Evolutionary conservation across 2,329 filamentous ascomycete genomes (phyloP), one percentile per base, ranked within the genome.

Genomic region (Lachnellula hyalina): DNA sequence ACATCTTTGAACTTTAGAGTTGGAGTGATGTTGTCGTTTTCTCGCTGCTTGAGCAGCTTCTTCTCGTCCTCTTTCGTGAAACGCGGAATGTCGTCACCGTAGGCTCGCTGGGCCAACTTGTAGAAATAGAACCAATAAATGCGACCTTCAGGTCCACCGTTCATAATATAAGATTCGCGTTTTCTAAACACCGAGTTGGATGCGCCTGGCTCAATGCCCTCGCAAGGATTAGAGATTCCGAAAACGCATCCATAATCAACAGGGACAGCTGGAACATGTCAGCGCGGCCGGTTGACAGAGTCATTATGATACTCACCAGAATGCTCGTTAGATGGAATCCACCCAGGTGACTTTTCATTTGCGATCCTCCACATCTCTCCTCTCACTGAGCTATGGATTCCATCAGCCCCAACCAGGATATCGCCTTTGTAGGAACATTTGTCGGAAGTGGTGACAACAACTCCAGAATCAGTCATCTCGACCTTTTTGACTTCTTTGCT

Each of bases 381-480:
- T 9, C 62, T 53, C 3, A 65, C 56, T 3, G 28, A 49, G 51
- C 64, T 66, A 53, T 63, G 62, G 14, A 65, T 50, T 9, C 65
- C 65, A 55, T 67, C 65, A 14, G 64, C 62, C 0, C 64, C 65
- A 45, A 65, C 62, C 15, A 67, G 48, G 14, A 67, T 51, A 45
- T 64, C 61, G 2, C 63, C 65, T 40, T n/a, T 19, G 34, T 55
- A 61, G 12, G 36, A 35, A 2, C 56, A 52, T 2, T 64, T 63
- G 54, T 67, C 63, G 19, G 59, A 44, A 25, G 57, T 64, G 5
- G 34, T 15, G 4, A 64, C 64, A 23, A 50, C 47, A 5, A 63
- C 59, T 5, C 55, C 55, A 8, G 50, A 21, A 15, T 46, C 17
- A 32, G 53, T 34, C 21, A 61, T 48, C 11, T 61, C 40, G 4